Base-by-base conservation (phyloP, 768 basidiomycete genomes). In the Amanita phalloides region DNA sequence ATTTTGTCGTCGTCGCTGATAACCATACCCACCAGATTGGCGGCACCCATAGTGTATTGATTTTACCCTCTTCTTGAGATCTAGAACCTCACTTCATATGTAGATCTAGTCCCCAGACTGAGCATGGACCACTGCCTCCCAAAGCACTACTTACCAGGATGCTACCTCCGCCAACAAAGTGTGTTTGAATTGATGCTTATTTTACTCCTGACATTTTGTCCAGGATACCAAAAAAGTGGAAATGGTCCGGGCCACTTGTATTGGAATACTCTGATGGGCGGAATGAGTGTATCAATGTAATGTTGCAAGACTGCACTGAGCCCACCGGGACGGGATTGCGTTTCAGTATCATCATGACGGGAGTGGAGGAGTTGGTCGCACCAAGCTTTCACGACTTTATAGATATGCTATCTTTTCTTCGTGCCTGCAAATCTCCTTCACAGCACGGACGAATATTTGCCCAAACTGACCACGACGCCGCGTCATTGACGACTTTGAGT, bases 161-260 rank as follows among this genome's bases (percentile, higher is more conserved):
- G 41, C 28, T 48, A 54, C 44, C 56, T 56, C 17, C 56, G 54
- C 9, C 53, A 50, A 37, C 55, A 10, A 45, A 60, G 69, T 67
- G 39, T 17, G 37, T 49, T 39, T 17, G 14, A 49, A 54, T 45
- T 48, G 23, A 11, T 43, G 0, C 25, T 6, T 20, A 30, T 28
- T 33, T 39, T 26, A 8, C 21, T 30, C 26, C 10, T 41, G 21
- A 50, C 14, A 32, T 30, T 28, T 17, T 26, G 54, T 61, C 1
- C 62, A 84, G 82, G 55, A 76, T 79, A 37, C 69, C 68, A 20
- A 79, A 78, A 60, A 76, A 76, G 49, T 87, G 78, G 78, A 79
- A 71, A 55, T 86, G 86, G 85, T 66, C 70, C 35, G 84, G 83
- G 21, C 66, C 75, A 20, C 66, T 86, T 26, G 70, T 71, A 49